Percentiles rank a stretch among this genome's conserved stretches.
Conservation (phyloP, 495 filamentous ascomycete genomes). For the Daldinia childiae region DNA sequence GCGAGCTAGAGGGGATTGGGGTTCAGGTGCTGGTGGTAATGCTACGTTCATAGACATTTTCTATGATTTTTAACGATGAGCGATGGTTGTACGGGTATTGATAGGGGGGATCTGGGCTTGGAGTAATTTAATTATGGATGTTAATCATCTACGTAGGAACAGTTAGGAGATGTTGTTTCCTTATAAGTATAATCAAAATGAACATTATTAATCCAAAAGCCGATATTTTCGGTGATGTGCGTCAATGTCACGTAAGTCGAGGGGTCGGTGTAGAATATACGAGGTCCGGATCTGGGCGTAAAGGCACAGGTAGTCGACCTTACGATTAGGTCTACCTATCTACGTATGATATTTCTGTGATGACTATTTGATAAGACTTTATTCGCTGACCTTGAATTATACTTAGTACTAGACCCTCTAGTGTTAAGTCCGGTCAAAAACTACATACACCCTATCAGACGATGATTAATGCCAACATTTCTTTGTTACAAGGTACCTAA, state of each 20-base stretch:
- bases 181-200: not conserved
- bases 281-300: not conserved
- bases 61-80: not conserved
- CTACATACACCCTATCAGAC: too few species aligned
- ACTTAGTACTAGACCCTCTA: too few species aligned
- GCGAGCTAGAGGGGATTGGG: slow-evolving; percentile 62
- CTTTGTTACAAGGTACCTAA: too few species aligned
- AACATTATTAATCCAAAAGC: not conserved
- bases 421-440: too few species aligned
- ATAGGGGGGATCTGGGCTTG: not conserved
- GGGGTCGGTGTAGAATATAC: not conserved
- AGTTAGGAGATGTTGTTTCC: not conserved
- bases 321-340: too few species aligned
- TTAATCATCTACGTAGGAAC: not conserved
- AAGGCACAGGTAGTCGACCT: not conserved
- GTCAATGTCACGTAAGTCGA: not conserved
- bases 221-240: not conserved
- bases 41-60: not conserved
- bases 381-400: too few species aligned
- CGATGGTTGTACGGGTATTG: not conserved
- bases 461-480: too few species aligned
- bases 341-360: too few species aligned
- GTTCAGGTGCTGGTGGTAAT: slow-evolving; percentile 44
- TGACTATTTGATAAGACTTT: too few species aligned
- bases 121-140: not conserved